Evolutionary conservation across 352 stramenopile species (phyloP), one percentile per base, ranked within the genome.

Genomic region (Aphanomyces cochlioides): DNA sequence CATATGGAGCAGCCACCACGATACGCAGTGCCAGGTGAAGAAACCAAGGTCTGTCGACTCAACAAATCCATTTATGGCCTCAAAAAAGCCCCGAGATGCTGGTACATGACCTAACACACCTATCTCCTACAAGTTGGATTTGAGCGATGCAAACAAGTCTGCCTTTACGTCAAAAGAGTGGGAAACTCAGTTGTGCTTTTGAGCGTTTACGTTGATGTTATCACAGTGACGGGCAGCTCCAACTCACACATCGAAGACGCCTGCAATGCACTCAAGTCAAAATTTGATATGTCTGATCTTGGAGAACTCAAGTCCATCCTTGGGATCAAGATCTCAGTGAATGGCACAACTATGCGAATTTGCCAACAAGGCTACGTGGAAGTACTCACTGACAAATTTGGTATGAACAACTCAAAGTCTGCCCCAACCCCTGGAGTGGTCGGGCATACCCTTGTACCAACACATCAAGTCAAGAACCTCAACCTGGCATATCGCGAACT

Each of bases 1-100:
- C 40, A 43, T 5, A 65, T 7, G 76, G 68, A 36, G 57, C 69
- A 78, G 43, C 70, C 70, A 36, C 57, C 47, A 8, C 53, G 60
- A 15, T 74, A 66, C 13, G 47, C 40, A 4, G 34, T 80, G 5
- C 45, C 68, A 3, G 67, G 56, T n/a, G 5, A 7, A 6, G 37
- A 66, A n/a, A 63, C 50, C 2, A 69, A 73, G 67, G 75, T 81
- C 3, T 81, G 74, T 21, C 2, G 15, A 5, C 56, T 81, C 19
- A 61, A 38, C 13, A 59, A 59, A 39, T 76, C 64, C 37, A 21
- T 85, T 0, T 82, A 85, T 47, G 79, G 74, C 4, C 50, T 83
- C 0, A 82, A 83, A 8, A 69, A 83, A 66, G 68, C 75, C 19
- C 71, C 74, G 4, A 59, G 58, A 7, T 68, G 74, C 3, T 84